Conservation (phyloP, 192 early-diverging fungal genomes). For the Spizellomyces punctatus region DNA sequence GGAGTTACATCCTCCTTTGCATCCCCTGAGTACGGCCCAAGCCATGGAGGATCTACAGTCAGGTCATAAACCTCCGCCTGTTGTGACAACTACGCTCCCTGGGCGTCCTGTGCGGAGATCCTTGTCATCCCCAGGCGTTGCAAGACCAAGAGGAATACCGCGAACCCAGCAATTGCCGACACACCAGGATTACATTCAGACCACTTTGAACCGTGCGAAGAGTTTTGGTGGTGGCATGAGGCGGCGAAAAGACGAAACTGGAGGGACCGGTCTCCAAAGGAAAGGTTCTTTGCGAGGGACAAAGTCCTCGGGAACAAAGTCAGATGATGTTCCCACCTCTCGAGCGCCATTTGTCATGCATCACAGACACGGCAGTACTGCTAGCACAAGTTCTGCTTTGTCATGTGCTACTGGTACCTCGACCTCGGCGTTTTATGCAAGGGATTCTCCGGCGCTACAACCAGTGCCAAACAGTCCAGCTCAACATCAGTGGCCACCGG, state of each 20-base stretch:
- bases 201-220: conserved; percentile 16
- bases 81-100: background rate
- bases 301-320: background rate
- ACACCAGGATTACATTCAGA: background rate
- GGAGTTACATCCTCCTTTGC: too few species aligned
- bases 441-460: conserved; percentile 19
- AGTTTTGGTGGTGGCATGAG: background rate
- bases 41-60: too few species aligned
- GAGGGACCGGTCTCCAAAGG: conserved; percentile 10
- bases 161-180: conserved; percentile 10
- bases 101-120: conserved; percentile 1
- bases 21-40: too few species aligned
- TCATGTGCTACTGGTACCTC: conserved; percentile 1
- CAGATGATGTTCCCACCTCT: background rate
- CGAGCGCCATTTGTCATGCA: conserved; percentile 5
- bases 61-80: too few species aligned
- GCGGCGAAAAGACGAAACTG: conserved; percentile 11
- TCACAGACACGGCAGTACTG: conserved; percentile 13
- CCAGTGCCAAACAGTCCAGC: background rate
- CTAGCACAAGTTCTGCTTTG: conserved; percentile 17
- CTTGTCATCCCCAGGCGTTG: background rate
- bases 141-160: background rate
- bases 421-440: background rate
- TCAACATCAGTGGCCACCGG: conserved; percentile 2
- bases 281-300: conserved; percentile 16